A percentile compares a stretch with the other conserved stretches of the same genome.
phyloP scores from a whole-genome alignment of 768 basidiomycete species.

The Paxillus involutus region DNA sequence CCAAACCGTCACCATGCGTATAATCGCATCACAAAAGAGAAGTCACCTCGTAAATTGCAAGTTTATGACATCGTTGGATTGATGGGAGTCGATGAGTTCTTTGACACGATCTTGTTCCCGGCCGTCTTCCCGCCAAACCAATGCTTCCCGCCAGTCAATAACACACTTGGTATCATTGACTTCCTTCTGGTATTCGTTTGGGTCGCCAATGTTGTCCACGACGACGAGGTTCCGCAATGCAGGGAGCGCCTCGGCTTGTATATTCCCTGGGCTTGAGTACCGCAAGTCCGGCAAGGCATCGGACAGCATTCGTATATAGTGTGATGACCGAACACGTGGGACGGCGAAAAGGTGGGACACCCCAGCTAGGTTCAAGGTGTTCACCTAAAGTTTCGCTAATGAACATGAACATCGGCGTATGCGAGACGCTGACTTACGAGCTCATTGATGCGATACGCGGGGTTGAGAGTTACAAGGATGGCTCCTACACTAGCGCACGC shows the following conservation, averaged over 20 bases:
- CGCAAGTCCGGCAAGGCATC: constrained; percentile 58
- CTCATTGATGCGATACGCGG: constrained; percentile 72
- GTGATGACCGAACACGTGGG: constrained; percentile 64
- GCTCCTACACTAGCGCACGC: constrained; percentile 86
- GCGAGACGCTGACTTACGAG: constrained; percentile 45
- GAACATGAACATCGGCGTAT: not conserved
- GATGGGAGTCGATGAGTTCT: constrained; percentile 39
- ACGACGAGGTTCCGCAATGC: constrained; percentile 63
- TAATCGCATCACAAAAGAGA: not conserved
- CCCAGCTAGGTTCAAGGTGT: constrained; percentile 59
- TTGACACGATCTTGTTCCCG: constrained; percentile 43
- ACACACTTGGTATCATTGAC: constrained; percentile 45
- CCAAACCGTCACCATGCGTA: not conserved
- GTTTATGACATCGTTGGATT: constrained; percentile 74
- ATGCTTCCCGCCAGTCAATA: constrained; percentile 70
- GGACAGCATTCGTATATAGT: constrained; percentile 60
- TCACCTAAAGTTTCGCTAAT: constrained; percentile 41
- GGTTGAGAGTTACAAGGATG: constrained; percentile 80
- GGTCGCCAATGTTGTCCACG: constrained; percentile 56
- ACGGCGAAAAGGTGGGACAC: constrained; percentile 73
- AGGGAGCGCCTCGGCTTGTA: constrained; percentile 61
- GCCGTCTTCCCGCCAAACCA: constrained; percentile 64
- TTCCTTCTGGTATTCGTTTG: constrained; percentile 38
- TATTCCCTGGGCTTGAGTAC: constrained; percentile 47
- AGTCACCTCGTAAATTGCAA: constrained; percentile 81